Conservation (phyloP, 176 grass and related monocot genomes). For the Zea mays region Zm-B73-REFERENCE-NAM-5.0 NC_050100.1:34382001-34382500, state of each 20-base stretch:
- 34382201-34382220: constrained; percentile 37
- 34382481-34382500: constrained; percentile 23
- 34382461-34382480: background rate
- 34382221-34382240: constrained; percentile 21
- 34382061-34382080: background rate
- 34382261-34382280: background rate
- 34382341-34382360: constrained; percentile 31
- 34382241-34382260: constrained; percentile 21
- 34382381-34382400: background rate
- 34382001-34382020: constrained; percentile 66
- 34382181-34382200: constrained; percentile 59
- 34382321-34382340: too few relatives aligned
- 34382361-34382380: background rate
- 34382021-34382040: constrained; percentile 59
- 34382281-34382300: background rate
- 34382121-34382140: constrained; percentile 30
- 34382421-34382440: constrained; percentile 23
- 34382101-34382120: background rate
- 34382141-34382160: constrained; percentile 53
- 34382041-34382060: too few relatives aligned
- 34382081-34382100: too few relatives aligned
- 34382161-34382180: constrained; percentile 44
- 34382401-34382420: constrained; percentile 37
- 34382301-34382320: background rate
- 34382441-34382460: constrained; percentile 18